Base-by-base conservation (phyloP, 768 basidiomycete species). In the Gelatoporia subvermispora region DNA sequence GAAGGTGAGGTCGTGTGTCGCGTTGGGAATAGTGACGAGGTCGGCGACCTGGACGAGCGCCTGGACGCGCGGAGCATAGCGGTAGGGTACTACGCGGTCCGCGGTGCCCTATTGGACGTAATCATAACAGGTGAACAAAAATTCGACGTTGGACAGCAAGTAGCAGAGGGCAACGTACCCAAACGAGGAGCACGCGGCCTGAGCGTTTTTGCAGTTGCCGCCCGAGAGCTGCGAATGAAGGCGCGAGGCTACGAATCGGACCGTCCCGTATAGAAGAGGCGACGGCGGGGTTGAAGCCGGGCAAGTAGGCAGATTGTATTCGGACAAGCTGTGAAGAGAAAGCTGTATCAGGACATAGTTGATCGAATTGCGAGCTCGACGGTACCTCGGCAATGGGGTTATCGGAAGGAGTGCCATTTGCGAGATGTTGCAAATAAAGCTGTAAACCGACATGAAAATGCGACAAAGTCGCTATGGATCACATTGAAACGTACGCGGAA, bases 221-320 rank as follows among this genome's bases (percentile, higher is more conserved):
- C 4, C 61, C 76, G 15, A 73, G 67, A 0, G 75, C 71, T 22
- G 71, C 62, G 55, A 87, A 87, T 3, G 80, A 69, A 1, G 73
- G 62, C 1, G 64, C 65, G 47, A 82, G 76, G 4, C 84, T 84
- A 35, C 85, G 79, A 23, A 88, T 69, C 13, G 87, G 86, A 1
- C 86, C 86, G 35, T 84, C 77, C 28, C 86, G 76, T 21, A 89
- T 68, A 3, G 81, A 85, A 4, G 85, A 88, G 0, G 86, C 86
- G n/a, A 89, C 67, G 0, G 87, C 87, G 18, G 78, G 75, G 54
- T 89, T 87, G 61, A 80, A 89, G 3, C 87, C 79, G 0, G 82
- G 77, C 4, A 89, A 73, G 59, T 87, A 82, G 1, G 87, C 87
- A 0, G 84, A 84, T 65, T 89, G 87, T 11, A 87, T 68, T n/a